Evolutionary conservation across 768 basidiomycete genomes (phyloP).

Genomic region (Nidularia pulvinata): DNA sequence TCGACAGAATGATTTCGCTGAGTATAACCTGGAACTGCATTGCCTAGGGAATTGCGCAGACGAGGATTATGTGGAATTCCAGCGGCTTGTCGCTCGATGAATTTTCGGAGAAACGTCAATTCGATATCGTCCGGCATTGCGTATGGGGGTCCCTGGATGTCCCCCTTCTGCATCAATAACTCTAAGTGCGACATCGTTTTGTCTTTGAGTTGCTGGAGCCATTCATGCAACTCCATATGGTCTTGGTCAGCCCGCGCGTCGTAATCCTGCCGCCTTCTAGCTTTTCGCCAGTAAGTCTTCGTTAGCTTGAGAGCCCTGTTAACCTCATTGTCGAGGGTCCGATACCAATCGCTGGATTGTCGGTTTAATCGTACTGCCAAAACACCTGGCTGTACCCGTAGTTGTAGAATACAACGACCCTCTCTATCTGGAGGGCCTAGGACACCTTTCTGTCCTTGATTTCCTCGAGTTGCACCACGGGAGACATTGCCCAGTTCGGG

Average conservation of each 20-base stretch:
- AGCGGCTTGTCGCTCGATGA: conserved; percentile 78
- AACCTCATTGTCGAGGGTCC: conserved; percentile 75
- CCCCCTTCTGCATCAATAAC: conserved; percentile 85
- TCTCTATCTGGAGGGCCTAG: conserved; percentile 70
- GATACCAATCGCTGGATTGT: conserved; percentile 83
- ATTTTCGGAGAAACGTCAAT: conserved; percentile 76
- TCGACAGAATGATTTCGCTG: conserved; percentile 44
- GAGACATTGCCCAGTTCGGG: conserved; percentile 86
- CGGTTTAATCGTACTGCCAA: conserved; percentile 74
- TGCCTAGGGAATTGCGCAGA: conserved; percentile 52
- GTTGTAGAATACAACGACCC: conserved; percentile 76
- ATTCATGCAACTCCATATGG: conserved; percentile 88
- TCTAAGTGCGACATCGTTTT: conserved; percentile 89
- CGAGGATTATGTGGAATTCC: conserved; percentile 81
- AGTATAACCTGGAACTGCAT: conserved; percentile 25
- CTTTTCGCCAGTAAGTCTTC: conserved; percentile 86
- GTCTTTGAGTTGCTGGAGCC: conserved; percentile 86
- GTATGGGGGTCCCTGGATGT: conserved; percentile 84
- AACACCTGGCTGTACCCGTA: conserved; percentile 83
- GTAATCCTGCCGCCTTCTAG: conserved; percentile 81
- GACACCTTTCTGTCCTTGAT: conserved; percentile 85
- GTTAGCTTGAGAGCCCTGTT: conserved; percentile 81
- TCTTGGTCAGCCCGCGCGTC: conserved; percentile 85
- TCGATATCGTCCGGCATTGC: conserved; percentile 80
- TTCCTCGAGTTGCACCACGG: conserved; percentile 80